These are phyloP conservation scores for Lactarius hengduanensis DNA, from an alignment of 768 basidiomycete genomes.

Conservation along the genomic window DNA sequence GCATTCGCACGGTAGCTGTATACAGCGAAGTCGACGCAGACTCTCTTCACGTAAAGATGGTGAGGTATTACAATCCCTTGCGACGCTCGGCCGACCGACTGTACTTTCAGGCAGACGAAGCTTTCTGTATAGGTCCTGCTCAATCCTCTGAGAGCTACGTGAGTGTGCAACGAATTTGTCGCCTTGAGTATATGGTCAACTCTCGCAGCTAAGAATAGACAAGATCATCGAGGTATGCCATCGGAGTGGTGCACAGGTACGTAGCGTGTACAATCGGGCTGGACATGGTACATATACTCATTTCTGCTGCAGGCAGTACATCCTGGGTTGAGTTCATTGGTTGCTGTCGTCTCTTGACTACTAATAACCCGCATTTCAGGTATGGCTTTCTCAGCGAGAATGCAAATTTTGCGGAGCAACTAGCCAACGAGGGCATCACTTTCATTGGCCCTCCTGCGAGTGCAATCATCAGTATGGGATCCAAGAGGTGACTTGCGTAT, in stretches of 20 bases:
- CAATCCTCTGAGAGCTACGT: slow-evolving; percentile 89
- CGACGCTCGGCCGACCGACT: slow-evolving; percentile 6
- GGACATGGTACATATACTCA: background rate
- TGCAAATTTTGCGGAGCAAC: slow-evolving; percentile 68
- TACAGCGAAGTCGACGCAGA: slow-evolving; percentile 85
- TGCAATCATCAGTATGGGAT: slow-evolving; percentile 93
- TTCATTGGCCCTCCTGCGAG: slow-evolving; percentile 89
- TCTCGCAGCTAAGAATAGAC: slow-evolving; percentile 71
- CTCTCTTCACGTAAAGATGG: slow-evolving; percentile 80
- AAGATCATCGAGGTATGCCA: slow-evolving; percentile 85
- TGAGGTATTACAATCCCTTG: slow-evolving; percentile 34
- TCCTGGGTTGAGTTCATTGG: slow-evolving; percentile 60
- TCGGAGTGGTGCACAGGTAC: slow-evolving; percentile 79
- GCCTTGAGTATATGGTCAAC: background rate
- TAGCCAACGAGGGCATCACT: slow-evolving; percentile 76
- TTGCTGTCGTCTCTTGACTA: background rate
- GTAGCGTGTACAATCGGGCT: slow-evolving; percentile 26
- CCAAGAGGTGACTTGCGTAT: slow-evolving; percentile 68
- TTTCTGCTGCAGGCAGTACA: slow-evolving; percentile 68
- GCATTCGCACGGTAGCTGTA: slow-evolving; percentile 89
- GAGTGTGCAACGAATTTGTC: slow-evolving; percentile 35
- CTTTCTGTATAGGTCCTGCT: slow-evolving; percentile 81
- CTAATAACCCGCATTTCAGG: slow-evolving; percentile 37
- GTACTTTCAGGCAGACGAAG: slow-evolving; percentile 49
- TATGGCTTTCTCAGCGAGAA: slow-evolving; percentile 95